Evolutionary conservation across 306 rosid species (phyloP), one percentile per base, ranked within the genome.

Genomic region (Malus sylvestris): DNA sequence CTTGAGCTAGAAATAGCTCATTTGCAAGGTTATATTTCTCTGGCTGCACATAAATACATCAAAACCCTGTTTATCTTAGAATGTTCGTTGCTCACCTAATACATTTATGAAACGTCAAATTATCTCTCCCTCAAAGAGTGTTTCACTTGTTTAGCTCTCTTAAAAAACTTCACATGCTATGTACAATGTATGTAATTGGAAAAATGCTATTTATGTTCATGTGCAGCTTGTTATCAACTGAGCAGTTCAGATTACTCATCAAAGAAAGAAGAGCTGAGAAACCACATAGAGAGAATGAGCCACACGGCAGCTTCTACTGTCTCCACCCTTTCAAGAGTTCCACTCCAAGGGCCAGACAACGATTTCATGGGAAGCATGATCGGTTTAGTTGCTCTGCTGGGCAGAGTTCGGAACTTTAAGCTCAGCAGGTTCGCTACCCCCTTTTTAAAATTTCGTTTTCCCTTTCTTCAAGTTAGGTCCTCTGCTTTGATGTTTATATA

Each of bases 351-450:
- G 29, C 75, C 19, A 23, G 72, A 13, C 25, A 72, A 73, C 23
- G 12, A 35, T 76, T 78, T 88, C 49, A 46, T 76, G 84, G 83
- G 79, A 53, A 85, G 81, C 70, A 51, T 88, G 44, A 72, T 91
- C 51, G 88, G 87, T 51, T 62, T 91, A 22, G 93, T 91, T 82
- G 90, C 91, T 59, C 83, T 91, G 23, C 85, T 83, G 68, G 89
- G 96, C 42, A 82, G 90, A 0, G 93, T 88, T 76, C 33, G 64
- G 57, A 82, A 70, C 64, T 76, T 73, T 44, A 52, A 74, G 67
- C 93, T 88, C 63, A 84, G 93, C 89, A 91, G 93, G 93, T 91
- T n/a, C 4, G 12, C 44, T n/a, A 40, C 63, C 22, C 53, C 42
- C 67, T 40, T 22, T 52, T 1, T 30, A 46, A 5, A 30, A 35